phyloP scores from a whole-genome alignment of 2,329 filamentous ascomycete species.

The Fusarium euwallaceae region DNA sequence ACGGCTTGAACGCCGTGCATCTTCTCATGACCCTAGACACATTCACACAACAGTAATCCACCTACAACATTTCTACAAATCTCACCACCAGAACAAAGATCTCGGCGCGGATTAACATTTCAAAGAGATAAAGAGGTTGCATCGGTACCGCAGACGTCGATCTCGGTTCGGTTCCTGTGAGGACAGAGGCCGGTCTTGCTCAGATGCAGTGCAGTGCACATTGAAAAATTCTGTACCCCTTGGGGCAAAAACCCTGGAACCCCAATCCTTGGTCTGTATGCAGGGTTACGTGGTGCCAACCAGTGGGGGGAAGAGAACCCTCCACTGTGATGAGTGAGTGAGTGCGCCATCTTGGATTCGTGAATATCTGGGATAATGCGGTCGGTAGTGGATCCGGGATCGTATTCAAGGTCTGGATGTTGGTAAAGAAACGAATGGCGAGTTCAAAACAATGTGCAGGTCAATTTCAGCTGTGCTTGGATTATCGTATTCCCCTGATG shows the following conservation, averaged over 20 bases:
- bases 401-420: neutral
- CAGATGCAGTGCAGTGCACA: neutral
- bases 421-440: neutral
- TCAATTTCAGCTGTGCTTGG: neutral
- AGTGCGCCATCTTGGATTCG: neutral
- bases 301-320: neutral
- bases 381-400: neutral
- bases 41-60: neutral
- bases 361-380: neutral
- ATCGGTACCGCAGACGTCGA: neutral
- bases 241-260: neutral
- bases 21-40: neutral
- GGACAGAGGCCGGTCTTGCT: neutral
- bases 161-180: constrained; percentile 1
- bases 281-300: constrained; percentile 2
- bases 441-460: neutral
- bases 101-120: neutral
- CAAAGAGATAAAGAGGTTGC: neutral
- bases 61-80: neutral
- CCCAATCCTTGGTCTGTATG: neutral
- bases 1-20: neutral
- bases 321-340: neutral
- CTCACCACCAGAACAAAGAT: neutral
- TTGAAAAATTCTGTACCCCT: constrained; percentile 2
- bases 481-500: neutral